A percentile compares a stretch with the other conserved stretches of the same genome.
Conservation (phyloP, 148 eudicot genomes). For the Suaeda aralocaspica region DNA sequence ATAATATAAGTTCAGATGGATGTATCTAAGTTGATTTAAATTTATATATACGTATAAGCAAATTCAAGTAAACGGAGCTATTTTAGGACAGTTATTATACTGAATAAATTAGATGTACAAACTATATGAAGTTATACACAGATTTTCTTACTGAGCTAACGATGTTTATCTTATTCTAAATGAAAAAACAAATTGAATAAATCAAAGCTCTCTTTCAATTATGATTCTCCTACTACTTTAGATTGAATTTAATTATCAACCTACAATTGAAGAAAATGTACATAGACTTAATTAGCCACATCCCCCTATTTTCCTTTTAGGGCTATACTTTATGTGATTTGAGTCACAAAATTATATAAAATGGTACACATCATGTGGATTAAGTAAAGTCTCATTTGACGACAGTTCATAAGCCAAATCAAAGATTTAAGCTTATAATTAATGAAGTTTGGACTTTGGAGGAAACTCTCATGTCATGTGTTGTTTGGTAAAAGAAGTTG, state of each 20-base stretch:
- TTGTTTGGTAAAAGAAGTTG: not conserved
- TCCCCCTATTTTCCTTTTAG: not conserved
- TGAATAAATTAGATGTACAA: too few relatives aligned
- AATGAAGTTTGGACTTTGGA: not conserved
- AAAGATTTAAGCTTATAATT: not conserved
- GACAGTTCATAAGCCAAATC: constrained; percentile 9
- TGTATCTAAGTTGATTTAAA: too few relatives aligned
- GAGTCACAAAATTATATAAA: not conserved
- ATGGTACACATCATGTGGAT: constrained; percentile 8
- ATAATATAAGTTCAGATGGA: too few relatives aligned
- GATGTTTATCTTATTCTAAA: too few relatives aligned
- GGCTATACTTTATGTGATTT: not conserved
- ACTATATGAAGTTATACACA: too few relatives aligned
- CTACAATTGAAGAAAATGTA: not conserved
- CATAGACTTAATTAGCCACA: not conserved
- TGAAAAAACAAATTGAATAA: too few relatives aligned
- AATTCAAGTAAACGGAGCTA: too few relatives aligned
- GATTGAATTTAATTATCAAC: not conserved
- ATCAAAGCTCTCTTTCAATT: too few relatives aligned
- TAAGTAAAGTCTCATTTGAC: constrained; percentile 6
- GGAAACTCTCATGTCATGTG: not conserved
- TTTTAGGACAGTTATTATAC: too few relatives aligned
- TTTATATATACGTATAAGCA: too few relatives aligned
- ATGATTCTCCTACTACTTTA: too few relatives aligned
- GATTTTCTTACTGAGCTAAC: too few relatives aligned